Conservation (phyloP, 768 basidiomycete genomes). For the Suillus subaureus region DNA sequence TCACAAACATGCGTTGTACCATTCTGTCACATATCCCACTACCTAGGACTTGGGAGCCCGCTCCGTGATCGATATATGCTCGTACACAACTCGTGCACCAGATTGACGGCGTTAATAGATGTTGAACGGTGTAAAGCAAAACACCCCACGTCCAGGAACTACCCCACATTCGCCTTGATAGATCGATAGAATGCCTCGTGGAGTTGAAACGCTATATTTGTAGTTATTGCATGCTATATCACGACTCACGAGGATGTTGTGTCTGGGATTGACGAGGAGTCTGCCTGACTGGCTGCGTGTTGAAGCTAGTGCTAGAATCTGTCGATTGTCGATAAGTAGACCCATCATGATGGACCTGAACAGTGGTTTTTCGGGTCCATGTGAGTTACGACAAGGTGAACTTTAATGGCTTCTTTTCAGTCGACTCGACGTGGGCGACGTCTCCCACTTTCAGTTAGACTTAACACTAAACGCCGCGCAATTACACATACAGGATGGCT, state of each 20-base stretch:
- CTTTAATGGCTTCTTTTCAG: conserved; percentile 5
- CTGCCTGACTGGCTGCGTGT: neutral
- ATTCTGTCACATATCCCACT: neutral
- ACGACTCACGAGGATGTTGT: too few species aligned
- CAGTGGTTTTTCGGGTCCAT: conserved; percentile 1
- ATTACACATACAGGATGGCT: conserved; percentile 20
- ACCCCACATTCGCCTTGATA: neutral
- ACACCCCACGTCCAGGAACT: neutral
- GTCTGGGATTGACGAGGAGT: neutral
- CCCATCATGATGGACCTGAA: neutral
- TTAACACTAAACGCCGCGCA: conserved; percentile 2
- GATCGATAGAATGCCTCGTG: neutral
- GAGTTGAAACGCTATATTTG: neutral
- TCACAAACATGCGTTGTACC: neutral
- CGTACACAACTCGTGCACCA: neutral
- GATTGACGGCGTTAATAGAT: neutral
- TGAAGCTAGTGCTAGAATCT: neutral
- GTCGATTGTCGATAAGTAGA: neutral
- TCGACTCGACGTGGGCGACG: conserved; percentile 1
- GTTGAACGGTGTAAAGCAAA: neutral
- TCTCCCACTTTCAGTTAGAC: conserved; percentile 3
- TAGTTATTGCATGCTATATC: neutral
- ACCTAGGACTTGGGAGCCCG: neutral
- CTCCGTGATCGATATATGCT: neutral
- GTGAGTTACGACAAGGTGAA: neutral